Evolutionary conservation across 169 alveolate genomes (phyloP).

Genomic region (Nephromyces sp.): DNA sequence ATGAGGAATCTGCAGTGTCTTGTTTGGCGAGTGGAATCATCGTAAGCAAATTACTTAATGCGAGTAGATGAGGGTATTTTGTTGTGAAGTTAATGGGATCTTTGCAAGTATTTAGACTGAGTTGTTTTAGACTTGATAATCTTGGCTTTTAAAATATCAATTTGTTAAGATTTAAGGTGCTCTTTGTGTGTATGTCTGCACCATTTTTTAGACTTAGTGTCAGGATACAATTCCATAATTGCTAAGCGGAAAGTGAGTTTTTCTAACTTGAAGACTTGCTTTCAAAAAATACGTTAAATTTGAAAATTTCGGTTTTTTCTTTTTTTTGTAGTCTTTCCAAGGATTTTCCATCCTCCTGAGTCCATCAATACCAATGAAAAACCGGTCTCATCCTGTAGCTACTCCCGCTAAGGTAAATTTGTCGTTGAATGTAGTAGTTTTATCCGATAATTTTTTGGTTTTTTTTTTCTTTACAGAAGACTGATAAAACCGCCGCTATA

Average conservation of each 20-base stretch:
- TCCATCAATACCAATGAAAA: constrained; percentile 29
- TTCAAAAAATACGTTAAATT: not conserved
- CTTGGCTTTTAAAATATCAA: too few species aligned
- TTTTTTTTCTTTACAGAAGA: not conserved
- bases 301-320: not conserved
- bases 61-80: too few species aligned
- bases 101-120: too few species aligned
- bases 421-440: not conserved
- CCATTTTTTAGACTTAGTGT: not conserved
- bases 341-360: constrained; percentile 6
- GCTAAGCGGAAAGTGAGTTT: not conserved
- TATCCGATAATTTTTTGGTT: not conserved
- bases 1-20: too few species aligned
- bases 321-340: not conserved
- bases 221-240: not conserved
- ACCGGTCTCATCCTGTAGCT: constrained; percentile 12
- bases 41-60: too few species aligned
- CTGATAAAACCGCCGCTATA: not conserved
- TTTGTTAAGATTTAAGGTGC: not conserved
- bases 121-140: too few species aligned
- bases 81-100: too few species aligned
- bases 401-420: constrained; percentile 16
- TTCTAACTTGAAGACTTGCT: not conserved
- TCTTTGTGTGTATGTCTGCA: not conserved
- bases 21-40: too few species aligned